These are phyloP conservation scores for Oxalis stricta DNA, from an alignment of 441 rosid species.

Conservation along the genomic window DNA sequence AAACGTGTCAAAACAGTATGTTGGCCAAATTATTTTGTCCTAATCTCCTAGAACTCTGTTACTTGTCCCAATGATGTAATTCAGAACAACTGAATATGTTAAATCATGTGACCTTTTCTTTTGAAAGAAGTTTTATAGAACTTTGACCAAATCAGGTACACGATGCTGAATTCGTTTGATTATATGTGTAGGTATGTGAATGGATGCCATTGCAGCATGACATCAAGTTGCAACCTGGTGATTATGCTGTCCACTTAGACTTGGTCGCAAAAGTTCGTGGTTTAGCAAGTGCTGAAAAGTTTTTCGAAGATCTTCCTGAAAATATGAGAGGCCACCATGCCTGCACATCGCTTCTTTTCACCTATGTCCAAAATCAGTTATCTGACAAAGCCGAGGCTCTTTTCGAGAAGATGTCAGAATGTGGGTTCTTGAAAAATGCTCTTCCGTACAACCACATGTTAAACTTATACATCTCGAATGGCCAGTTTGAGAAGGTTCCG, in stretches of 20 bases:
- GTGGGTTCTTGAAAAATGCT: conserved; percentile 44
- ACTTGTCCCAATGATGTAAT: too few relatives aligned
- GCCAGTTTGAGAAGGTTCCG: conserved; percentile 42
- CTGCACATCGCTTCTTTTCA: conserved; percentile 68
- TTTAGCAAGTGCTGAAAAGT: conserved; percentile 60
- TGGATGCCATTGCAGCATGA: conserved; percentile 69
- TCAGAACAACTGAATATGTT: too few relatives aligned
- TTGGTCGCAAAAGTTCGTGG: conserved; percentile 67
- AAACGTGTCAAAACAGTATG: too few relatives aligned
- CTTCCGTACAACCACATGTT: conserved; percentile 77
- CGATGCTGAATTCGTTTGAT: neutral
- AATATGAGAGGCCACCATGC: conserved; percentile 50
- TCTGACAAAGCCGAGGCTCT: conserved; percentile 59
- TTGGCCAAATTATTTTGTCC: too few relatives aligned
- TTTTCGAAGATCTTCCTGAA: conserved; percentile 72
- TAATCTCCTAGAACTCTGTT: too few relatives aligned
- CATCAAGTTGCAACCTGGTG: conserved; percentile 61
- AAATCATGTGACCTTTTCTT: too few relatives aligned
- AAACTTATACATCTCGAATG: conserved; percentile 39
- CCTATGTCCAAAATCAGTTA: conserved; percentile 41
- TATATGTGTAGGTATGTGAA: conserved; percentile 55
- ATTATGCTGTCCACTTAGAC: conserved; percentile 83
- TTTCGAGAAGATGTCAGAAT: conserved; percentile 61
- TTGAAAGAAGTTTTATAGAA: too few relatives aligned
- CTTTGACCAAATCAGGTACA: too few relatives aligned